Conservation (phyloP, 495 filamentous ascomycete species). For the Recurvomyces mirabilis region DNA sequence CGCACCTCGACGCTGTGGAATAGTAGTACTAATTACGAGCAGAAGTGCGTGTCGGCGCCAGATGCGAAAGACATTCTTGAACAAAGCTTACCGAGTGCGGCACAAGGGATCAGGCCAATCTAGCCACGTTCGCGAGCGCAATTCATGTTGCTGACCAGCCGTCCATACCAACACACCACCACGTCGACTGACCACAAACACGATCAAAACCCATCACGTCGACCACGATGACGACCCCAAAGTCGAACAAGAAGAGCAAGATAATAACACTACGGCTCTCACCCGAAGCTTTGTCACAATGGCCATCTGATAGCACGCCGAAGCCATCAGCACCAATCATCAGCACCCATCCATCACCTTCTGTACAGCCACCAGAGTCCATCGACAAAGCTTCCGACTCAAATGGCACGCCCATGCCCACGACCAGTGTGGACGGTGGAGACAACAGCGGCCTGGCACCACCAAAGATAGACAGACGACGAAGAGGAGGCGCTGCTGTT, state of each 20-base stretch:
- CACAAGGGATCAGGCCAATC: no score
- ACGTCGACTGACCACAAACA: not conserved
- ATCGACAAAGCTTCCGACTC: slow-evolving; percentile 42
- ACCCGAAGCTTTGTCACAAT: slow-evolving; percentile 10
- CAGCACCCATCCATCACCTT: slow-evolving; percentile 25
- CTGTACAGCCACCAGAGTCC: slow-evolving; percentile 37
- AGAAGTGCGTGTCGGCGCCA: no score
- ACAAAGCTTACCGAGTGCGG: no score
- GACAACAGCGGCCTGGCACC: slow-evolving; percentile 40
- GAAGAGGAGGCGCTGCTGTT: slow-evolving; percentile 46
- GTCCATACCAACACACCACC: not conserved
- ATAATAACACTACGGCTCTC: slow-evolving; percentile 12
- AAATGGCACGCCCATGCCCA: slow-evolving; percentile 43
- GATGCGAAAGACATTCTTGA: no score
- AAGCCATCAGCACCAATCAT: slow-evolving; percentile 34
- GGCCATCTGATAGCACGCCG: slow-evolving; percentile 14
- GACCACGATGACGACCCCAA: slow-evolving; percentile 6
- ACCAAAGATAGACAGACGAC: slow-evolving; percentile 49
- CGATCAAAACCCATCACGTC: slow-evolving; percentile 20
- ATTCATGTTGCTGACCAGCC: not conserved
- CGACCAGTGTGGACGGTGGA: slow-evolving; percentile 33
- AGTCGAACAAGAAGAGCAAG: slow-evolving; percentile 17
- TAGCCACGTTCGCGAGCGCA: no score
- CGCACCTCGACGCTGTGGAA: no score
- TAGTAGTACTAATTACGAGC: no score